Percentiles rank a stretch among this genome's conserved stretches.
Conservation (phyloP, 768 basidiomycete genomes). For the Megacollybia marginata region DNA sequence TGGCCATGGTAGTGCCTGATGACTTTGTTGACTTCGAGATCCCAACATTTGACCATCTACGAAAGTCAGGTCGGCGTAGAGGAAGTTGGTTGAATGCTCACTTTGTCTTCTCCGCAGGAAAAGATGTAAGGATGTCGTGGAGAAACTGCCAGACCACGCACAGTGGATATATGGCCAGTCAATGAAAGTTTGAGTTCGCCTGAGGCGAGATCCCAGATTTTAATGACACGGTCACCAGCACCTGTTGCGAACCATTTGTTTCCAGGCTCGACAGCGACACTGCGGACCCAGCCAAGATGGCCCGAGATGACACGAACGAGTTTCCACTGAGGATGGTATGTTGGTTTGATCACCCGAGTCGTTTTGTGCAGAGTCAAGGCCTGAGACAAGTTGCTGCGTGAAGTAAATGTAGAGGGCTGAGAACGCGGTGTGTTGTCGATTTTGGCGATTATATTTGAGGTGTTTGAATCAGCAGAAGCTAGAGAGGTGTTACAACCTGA, state of each 20-base stretch:
- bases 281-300: slow-evolving; percentile 96
- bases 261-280: slow-evolving; percentile 93
- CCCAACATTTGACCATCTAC: slow-evolving; percentile 99
- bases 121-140: slow-evolving; percentile 94
- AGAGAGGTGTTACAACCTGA: slow-evolving; percentile 2
- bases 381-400: slow-evolving; percentile 66
- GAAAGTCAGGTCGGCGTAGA: not conserved
- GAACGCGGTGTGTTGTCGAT: slow-evolving; percentile 69
- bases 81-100: slow-evolving; percentile 18
- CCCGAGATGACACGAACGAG: slow-evolving; percentile 95
- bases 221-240: slow-evolving; percentile 95
- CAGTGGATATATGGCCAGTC: slow-evolving; percentile 97
- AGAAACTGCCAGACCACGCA: slow-evolving; percentile 89
- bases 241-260: slow-evolving; percentile 99
- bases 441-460: slow-evolving; percentile 62
- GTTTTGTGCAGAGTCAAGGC: slow-evolving; percentile 92
- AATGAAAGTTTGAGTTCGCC: slow-evolving; percentile 96
- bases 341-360: slow-evolving; percentile 88
- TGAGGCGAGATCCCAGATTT: slow-evolving; percentile 97
- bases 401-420: slow-evolving; percentile 64
- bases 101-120: slow-evolving; percentile 97
- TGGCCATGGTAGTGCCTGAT: slow-evolving; percentile 99
- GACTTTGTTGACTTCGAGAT: slow-evolving; percentile 97
- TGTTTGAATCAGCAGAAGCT: slow-evolving; percentile 37
- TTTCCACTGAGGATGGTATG: slow-evolving; percentile 95